These are phyloP conservation scores for Eremochloa ophiuroides DNA, from an alignment of 176 grass and related monocot species.

Conservation along the genomic window DNA sequence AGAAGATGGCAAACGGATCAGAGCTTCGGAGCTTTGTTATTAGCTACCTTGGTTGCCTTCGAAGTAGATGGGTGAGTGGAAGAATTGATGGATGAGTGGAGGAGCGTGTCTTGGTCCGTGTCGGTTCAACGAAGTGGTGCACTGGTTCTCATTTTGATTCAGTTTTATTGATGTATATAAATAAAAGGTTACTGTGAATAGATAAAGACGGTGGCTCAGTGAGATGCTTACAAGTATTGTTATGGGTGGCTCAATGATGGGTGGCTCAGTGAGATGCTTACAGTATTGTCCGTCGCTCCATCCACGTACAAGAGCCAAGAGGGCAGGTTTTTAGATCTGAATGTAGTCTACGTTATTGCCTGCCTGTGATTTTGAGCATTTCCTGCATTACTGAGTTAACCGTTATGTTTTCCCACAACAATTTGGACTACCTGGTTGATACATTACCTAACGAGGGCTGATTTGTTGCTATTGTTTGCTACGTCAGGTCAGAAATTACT, in stretches of 20 bases:
- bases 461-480: background rate
- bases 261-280: background rate
- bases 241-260: no score
- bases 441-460: background rate
- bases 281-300: background rate
- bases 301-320: background rate
- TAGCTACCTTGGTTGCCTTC: background rate
- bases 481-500: background rate
- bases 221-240: background rate
- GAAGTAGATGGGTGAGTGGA: background rate
- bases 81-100: background rate
- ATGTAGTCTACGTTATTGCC: background rate
- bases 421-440: background rate
- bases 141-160: background rate
- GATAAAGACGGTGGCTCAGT: background rate
- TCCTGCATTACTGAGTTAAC: background rate
- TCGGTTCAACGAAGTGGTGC: background rate
- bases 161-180: background rate
- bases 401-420: no score
- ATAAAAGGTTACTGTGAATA: background rate
- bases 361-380: background rate
- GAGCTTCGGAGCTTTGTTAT: background rate
- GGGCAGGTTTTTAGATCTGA: background rate
- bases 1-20: no score
- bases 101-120: background rate